Conservation (phyloP, 2,329 filamentous ascomycete genomes). For the Claviceps quebecensis region DNA sequence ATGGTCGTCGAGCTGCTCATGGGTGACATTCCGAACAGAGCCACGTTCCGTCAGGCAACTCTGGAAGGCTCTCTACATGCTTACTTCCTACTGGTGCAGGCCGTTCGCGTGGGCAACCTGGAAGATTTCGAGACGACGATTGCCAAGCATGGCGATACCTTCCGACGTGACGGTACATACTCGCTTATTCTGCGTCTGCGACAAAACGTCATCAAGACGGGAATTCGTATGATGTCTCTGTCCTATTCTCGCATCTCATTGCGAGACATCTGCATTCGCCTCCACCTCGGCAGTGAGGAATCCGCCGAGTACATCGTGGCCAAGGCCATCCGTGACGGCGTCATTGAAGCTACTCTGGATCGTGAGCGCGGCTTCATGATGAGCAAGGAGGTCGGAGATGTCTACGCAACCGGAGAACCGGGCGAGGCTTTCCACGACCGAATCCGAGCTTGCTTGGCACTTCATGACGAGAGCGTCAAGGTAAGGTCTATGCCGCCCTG, state of each 20-base stretch:
- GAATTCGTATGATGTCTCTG: conserved; percentile 96
- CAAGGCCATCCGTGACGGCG: conserved; percentile 93
- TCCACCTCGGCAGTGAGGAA: conserved; percentile 89
- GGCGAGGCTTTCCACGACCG: conserved; percentile 96
- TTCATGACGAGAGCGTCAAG: conserved; percentile 98
- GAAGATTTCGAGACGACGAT: conserved; percentile 86
- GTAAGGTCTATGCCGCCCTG: conserved; percentile 31
- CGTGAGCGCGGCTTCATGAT: conserved; percentile 96
- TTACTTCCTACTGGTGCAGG: conserved; percentile 87
- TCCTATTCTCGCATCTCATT: conserved; percentile 96
- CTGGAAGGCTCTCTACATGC: conserved; percentile 81
- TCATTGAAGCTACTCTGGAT: conserved; percentile 89
- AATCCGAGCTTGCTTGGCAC: conserved; percentile 75
- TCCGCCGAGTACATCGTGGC: conserved; percentile 98
- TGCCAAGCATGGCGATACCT: conserved; percentile 64
- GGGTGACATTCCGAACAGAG: conserved; percentile 94
- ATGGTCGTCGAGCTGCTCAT: conserved; percentile 93
- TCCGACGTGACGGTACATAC: conserved; percentile 90
- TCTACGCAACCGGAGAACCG: conserved; percentile 90
- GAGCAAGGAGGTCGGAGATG: conserved; percentile 90
- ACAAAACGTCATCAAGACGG: conserved; percentile 98
- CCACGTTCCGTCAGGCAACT: conserved; percentile 78
- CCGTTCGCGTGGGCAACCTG: conserved; percentile 89
- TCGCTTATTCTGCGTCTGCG: conserved; percentile 85
- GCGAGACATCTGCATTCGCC: conserved; percentile 89